Percentiles rank a stretch among this genome's conserved stretches.
phyloP scores from a whole-genome alignment of 1,284 basidiomycete genomes.

The Moesziomyces globuligerus region DNA sequence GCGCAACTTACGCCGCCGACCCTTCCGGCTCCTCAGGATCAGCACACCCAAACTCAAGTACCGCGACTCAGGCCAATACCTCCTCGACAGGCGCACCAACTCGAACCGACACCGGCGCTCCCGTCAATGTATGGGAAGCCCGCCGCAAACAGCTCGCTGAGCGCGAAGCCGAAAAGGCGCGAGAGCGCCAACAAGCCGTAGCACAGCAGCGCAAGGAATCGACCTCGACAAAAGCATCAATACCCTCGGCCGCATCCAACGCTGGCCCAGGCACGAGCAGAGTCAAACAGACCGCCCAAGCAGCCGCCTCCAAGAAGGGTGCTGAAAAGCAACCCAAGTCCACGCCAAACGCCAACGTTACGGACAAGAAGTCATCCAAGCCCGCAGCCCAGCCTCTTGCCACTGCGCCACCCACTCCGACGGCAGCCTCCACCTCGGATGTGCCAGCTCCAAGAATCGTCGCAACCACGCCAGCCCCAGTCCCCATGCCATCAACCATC shows the following conservation, averaged over 20 bases:
- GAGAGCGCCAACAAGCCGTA: slow-evolving; percentile 15
- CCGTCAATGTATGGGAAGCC: slow-evolving; percentile 55
- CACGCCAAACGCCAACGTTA: too few species aligned
- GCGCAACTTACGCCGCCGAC: background rate
- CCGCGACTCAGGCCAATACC: slow-evolving; percentile 1
- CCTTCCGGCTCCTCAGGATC: too few species aligned
- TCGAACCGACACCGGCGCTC: slow-evolving; percentile 7
- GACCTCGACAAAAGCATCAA: slow-evolving; percentile 1
- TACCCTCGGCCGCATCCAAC: background rate
- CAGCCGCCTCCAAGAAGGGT: background rate
- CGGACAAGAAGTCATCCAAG: too few species aligned
- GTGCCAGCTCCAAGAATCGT: too few species aligned
- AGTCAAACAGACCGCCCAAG: background rate
- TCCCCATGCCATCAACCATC: too few species aligned
- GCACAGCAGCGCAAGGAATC: slow-evolving; percentile 23
- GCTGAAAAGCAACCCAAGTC: too few species aligned
- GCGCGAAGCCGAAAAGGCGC: slow-evolving; percentile 35
- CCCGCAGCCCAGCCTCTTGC: too few species aligned
- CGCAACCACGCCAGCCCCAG: too few species aligned
- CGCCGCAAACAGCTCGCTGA: slow-evolving; percentile 48
- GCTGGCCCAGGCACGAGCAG: background rate
- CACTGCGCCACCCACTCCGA: too few species aligned
- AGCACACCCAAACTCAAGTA: background rate
- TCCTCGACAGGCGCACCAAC: slow-evolving; percentile 2
- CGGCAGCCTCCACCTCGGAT: too few species aligned